Base-by-base conservation (phyloP, 208 protist genomes). In the Crithidia fasciculata region DNA sequence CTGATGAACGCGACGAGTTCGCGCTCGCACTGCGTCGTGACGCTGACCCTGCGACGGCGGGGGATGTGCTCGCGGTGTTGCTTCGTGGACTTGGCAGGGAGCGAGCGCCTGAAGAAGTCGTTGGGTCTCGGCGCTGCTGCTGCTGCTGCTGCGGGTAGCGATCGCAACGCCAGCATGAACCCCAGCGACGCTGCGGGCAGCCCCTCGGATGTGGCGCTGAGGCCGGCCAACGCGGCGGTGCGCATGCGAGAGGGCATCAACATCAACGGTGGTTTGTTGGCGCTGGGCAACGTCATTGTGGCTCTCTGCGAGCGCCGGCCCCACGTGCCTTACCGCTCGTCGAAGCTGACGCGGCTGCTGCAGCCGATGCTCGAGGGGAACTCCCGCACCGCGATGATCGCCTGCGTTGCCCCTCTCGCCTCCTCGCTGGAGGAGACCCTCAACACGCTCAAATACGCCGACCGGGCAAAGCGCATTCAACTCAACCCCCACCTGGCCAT, bases 361-460 rank as follows among this genome's bases (percentile, higher is more conserved):
- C 95, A 99, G 84, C 95, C 97, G 19, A 95, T 96, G 78, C 82
- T 98, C 36, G 86, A 93, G 19, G 97, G 96, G 15, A 96, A 98
- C 81, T 92, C 89, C 12, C 70, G 73, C 54, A 99, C 97, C 3
- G 72, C 94, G 12, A 99, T 99, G 86, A 79, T 99, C 55, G 97
- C 97, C 55, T 99, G 97, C 80, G 81, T 99, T 41, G 94, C 87
- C 7, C 97, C 97, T 2, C 82, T 82, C 41, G 91, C 88, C 36
- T 74, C 76, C 16, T 98, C 95, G 45, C 86, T 98, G 50, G 97
- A 99, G 67, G 98, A 99, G 78, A 97, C 94, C 9, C 85, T 98
- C 37, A 98, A 96, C 78, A 99, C 98, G 18, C 86, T 99, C 60
- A 98, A 98, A 83, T 99, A 99, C 81, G 98, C 98, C 7, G 89